Evolutionary conservation across 1,139 yeast species (phyloP).

Genomic region (Lizanozyma gosingica): DNA sequence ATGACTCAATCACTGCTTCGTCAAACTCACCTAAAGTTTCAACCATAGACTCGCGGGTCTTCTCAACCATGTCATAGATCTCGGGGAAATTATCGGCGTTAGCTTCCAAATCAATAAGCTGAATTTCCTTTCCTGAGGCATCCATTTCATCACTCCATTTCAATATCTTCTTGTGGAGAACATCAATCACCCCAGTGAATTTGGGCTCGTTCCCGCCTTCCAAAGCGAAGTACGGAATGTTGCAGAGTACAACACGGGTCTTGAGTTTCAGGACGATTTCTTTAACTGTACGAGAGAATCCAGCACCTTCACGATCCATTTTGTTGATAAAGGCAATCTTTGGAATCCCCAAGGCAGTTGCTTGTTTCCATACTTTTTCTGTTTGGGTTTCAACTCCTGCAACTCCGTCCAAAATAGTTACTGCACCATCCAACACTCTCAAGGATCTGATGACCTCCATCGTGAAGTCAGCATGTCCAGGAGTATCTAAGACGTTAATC

Average conservation of each 20-base stretch:
- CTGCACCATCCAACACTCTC: conserved; percentile 88
- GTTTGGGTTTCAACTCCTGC: conserved; percentile 99
- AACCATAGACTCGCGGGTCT: conserved; percentile 65
- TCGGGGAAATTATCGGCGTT: conserved; percentile 21
- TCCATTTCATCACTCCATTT: conserved; percentile 47
- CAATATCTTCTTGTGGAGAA: conserved; percentile 56
- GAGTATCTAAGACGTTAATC: conserved; percentile 89
- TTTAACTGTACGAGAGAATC: conserved; percentile 79
- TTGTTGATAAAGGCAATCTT: conserved; percentile 76
- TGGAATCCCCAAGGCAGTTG: conserved; percentile 59
- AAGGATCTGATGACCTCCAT: conserved; percentile 88
- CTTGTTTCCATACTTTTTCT: conserved; percentile 93
- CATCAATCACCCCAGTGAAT: conserved; percentile 79
- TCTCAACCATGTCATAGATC: conserved; percentile 38
- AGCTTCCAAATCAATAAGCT: conserved; percentile 33
- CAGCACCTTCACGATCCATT: conserved; percentile 97
- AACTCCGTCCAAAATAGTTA: conserved; percentile 86
- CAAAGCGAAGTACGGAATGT: conserved; percentile 60
- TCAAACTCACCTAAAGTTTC: conserved; percentile 81
- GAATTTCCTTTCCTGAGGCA: conserved; percentile 47
- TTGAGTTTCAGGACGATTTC: conserved; percentile 75
- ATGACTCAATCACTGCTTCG: conserved; percentile 67
- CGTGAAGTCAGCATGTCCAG: conserved; percentile 97
- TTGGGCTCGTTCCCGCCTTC: conserved; percentile 28
- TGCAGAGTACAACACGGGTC: conserved; percentile 66